These are phyloP conservation scores for Tephrocybe rancida DNA, from an alignment of 768 basidiomycete genomes.

Conservation along the genomic window DNA sequence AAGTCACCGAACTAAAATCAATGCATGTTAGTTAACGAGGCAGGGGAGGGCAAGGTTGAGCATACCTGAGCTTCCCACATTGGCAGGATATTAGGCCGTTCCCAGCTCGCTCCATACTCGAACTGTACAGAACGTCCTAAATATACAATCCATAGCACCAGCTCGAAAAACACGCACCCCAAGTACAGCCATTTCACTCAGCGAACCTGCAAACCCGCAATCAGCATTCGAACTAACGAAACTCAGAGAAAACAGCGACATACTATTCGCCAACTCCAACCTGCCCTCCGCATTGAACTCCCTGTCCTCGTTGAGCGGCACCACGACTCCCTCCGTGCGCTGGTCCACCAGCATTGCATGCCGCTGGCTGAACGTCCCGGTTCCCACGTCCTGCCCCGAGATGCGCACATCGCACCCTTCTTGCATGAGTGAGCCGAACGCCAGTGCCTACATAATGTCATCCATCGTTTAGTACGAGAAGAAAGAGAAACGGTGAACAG, in stretches of 20 bases:
- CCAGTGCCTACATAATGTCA: constrained; percentile 60
- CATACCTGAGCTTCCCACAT: constrained; percentile 92
- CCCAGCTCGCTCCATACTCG: constrained; percentile 91
- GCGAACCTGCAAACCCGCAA: constrained; percentile 53
- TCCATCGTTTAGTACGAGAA: not conserved
- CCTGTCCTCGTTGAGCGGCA: constrained; percentile 83
- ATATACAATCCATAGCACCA: too few relatives aligned
- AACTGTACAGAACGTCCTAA: too few relatives aligned
- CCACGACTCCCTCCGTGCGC: constrained; percentile 73
- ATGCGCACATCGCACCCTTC: constrained; percentile 86
- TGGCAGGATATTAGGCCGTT: constrained; percentile 74
- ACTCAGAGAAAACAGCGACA: constrained; percentile 20
- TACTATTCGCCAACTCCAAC: constrained; percentile 88
- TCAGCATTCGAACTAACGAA: not conserved
- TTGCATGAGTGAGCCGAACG: constrained; percentile 84
- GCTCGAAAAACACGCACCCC: constrained; percentile 59
- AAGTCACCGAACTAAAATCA: constrained; percentile 80
- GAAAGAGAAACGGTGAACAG: not conserved
- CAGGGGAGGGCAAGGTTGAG: not conserved
- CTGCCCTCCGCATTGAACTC: constrained; percentile 61
- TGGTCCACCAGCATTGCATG: constrained; percentile 96
- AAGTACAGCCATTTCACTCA: constrained; percentile 89
- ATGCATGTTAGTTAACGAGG: not conserved
- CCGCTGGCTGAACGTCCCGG: constrained; percentile 87
- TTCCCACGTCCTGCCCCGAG: constrained; percentile 91